Evolutionary conservation across 1,284 basidiomycete species (phyloP).

Genomic region (Rhodofomes roseus): DNA sequence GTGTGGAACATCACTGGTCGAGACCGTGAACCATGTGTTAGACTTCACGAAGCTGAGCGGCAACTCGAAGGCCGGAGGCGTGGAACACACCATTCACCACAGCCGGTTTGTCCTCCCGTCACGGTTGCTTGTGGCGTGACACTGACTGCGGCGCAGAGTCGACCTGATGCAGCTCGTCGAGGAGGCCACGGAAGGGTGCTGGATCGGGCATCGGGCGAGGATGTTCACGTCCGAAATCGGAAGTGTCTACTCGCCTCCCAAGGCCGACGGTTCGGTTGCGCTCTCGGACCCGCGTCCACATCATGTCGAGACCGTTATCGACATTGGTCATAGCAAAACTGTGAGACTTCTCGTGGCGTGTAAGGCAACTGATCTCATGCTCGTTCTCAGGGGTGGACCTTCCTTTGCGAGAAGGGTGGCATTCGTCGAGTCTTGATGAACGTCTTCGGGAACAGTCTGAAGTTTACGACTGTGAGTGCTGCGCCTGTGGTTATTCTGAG

Average conservation of each 20-base stretch:
- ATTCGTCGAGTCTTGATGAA: conserved; percentile 94
- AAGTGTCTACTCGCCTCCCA: conserved; percentile 86
- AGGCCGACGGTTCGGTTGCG: conserved; percentile 41
- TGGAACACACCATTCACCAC: conserved; percentile 71
- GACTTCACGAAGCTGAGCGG: conserved; percentile 96
- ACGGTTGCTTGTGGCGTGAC: neutral
- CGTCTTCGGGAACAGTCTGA: conserved; percentile 91
- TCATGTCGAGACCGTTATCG: conserved; percentile 84
- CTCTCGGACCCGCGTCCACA: conserved; percentile 32
- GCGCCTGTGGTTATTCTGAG: conserved; percentile 11
- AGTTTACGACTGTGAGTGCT: conserved; percentile 72
- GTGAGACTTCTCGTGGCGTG: conserved; percentile 36
- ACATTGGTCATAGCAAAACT: conserved; percentile 71
- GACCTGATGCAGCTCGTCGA: conserved; percentile 90
- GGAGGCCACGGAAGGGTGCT: conserved; percentile 93
- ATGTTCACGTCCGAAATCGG: conserved; percentile 80
- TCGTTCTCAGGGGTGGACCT: conserved; percentile 72
- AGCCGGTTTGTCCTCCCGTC: conserved; percentile 45
- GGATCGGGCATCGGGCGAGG: conserved; percentile 89
- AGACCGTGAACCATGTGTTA: conserved; percentile 93
- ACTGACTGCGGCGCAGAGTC: conserved; percentile 44
- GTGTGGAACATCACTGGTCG: conserved; percentile 81
- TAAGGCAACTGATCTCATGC: neutral
- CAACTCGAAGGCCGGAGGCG: conserved; percentile 73
- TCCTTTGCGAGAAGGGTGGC: conserved; percentile 90